These are phyloP conservation scores for Chalciporus piperatoides DNA, from an alignment of 1,284 basidiomycete species.

Conservation along the genomic window DNA sequence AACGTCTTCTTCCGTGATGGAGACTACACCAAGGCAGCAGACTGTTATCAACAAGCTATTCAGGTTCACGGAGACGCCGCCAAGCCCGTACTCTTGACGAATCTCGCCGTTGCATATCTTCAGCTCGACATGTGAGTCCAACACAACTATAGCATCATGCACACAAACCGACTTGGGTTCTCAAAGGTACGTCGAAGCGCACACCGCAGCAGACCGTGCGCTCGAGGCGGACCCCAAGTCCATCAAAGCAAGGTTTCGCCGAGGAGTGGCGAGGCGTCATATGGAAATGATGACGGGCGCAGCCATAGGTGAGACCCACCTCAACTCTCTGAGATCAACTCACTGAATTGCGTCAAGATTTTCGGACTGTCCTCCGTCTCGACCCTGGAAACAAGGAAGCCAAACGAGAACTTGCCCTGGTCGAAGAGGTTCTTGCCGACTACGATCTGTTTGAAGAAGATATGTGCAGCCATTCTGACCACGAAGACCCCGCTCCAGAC, in stretches of 20 bases:
- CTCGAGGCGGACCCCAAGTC: slow-evolving; percentile 18
- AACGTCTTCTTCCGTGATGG: slow-evolving; percentile 12
- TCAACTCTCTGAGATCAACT: too few species aligned
- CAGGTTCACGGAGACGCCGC: slow-evolving; percentile 10
- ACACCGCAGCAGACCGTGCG: slow-evolving; percentile 12
- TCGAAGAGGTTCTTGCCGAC: neutral
- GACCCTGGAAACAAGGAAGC: slow-evolving; percentile 5
- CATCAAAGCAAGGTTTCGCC: slow-evolving; percentile 18
- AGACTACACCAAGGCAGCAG: slow-evolving; percentile 10
- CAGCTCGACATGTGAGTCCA: slow-evolving; percentile 17
- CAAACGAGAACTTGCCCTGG: slow-evolving; percentile 4
- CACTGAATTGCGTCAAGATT: neutral
- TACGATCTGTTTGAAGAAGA: neutral
- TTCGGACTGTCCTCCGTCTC: slow-evolving; percentile 12
- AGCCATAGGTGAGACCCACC: slow-evolving; percentile 4
- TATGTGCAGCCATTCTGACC: slow-evolving; percentile 25
- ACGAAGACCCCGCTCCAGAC: slow-evolving; percentile 36
- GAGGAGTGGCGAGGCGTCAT: slow-evolving; percentile 20
- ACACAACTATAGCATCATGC: neutral
- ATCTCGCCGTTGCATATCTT: slow-evolving; percentile 19
- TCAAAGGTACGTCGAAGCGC: slow-evolving; percentile 16
- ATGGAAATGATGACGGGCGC: slow-evolving; percentile 18
- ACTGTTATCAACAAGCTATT: slow-evolving; percentile 17
- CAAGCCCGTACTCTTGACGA: slow-evolving; percentile 17
- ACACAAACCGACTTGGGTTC: neutral